Base-by-base conservation (phyloP, 371 early-diverging fungal species). In the Furculomyces boomerangus region DNA sequence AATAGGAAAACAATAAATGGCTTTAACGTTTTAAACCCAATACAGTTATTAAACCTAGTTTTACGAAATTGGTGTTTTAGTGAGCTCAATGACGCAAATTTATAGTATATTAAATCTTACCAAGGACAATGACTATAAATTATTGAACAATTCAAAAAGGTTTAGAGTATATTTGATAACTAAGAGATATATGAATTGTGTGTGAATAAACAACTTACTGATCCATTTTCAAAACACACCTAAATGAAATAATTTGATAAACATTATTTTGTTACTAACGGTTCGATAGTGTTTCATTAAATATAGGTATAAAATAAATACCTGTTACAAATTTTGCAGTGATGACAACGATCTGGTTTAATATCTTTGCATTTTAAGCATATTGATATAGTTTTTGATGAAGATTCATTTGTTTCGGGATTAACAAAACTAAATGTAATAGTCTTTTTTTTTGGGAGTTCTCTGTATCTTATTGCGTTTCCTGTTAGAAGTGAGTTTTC, bases 21-120 rank as follows among this genome's bases (percentile, higher is more conserved):
- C 61, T 81, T 84, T 58, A 78, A 72, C 55, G 83, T 86, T 31
- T 58, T 51, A 57, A 71, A 79, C 1, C 86, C 86, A 5, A 86
- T 77, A 57, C 83, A 84, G 52, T 76, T 77, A 57, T 80, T 80
- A 22, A 83, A 59, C 81, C 79, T 79, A 27, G 62, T 57, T 53
- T 64, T 62, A 45, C 63, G 64, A 44, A 40, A 54, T 32, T 5
- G 27, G 7, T 30, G n/a, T 3, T 41, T 10, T 18, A 40, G 30
- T n/a, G 14, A 29, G 24, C 35, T 59, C 39, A 29, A 45, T 43
- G n/a, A 57, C 53, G 1, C 55, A 7, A 35, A 35, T 35, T 10
- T 10, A 43, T 13, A 43, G 22, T 16, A 16, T 16, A 43, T 5
- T 43, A 43, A 43, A 20, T 39, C 48, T 50, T 65, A 66, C 66